Evolutionary conservation across 345 rosid genomes (phyloP), one percentile per base, ranked within the genome.

Genomic region (Acer negundo): DNA sequence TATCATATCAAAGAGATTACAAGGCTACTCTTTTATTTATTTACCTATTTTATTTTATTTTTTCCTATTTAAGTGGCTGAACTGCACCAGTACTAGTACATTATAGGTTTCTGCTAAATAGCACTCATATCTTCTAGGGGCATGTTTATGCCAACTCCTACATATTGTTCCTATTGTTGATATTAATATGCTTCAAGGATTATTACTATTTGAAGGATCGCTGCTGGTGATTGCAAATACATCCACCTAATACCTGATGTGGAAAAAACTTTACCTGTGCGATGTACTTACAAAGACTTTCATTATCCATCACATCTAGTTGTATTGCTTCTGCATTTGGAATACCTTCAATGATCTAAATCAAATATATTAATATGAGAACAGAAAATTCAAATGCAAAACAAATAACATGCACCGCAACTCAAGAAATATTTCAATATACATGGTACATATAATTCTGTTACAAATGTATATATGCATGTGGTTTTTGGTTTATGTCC

Each of bases 281-380:
- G 76, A 95, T 86, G 78, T 82, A 86, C 76, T 88, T 81, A 74
- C 81, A 79, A 38, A 93, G 97, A 77, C 88, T 88, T 80, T 83
- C 89, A 80, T 84, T 82, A 78, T 95, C 97, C 62, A 73, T 81
- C 70, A 95, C 91, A 80, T 95, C 98, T 62, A 95, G 82, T 84
- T 92, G 89, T 75, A 88, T 79, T 22, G 99, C 98, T 10, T 81
- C 85, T 55, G 92, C 89, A 61, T 95, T 91, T 20, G 94, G 80
- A 72, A 89, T 93, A 56, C 96, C 99, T 83, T 92, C 90, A 77
- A 88, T 74, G 31, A 87, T 87, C 99, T 95, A 85, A 42, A 69
- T 62, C 63, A 83, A 42, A 42, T 51, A 51, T 74, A 66, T 77
- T 51, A 68, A 53, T 69, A 62, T 53, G n/a, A 68, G 72, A 59